phyloP scores from a whole-genome alignment of 2,329 filamentous ascomycete species.

The Dothideomycetes sp. region DNA sequence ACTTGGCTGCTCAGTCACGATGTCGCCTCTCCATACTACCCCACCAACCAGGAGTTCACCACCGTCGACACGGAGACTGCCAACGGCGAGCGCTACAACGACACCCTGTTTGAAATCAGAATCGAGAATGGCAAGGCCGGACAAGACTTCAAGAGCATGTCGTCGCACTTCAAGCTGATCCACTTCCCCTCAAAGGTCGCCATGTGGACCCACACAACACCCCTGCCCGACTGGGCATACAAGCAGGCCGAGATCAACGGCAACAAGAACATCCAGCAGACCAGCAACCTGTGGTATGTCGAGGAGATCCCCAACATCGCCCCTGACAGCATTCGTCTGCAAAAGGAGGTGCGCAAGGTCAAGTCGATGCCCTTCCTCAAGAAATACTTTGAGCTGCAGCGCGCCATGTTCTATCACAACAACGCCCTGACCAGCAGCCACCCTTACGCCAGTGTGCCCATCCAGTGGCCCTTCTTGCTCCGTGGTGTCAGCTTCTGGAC shows the following conservation, averaged over 20 bases:
- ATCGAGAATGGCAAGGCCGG: constrained; percentile 74
- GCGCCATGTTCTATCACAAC: constrained; percentile 99
- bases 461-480: constrained; percentile 96
- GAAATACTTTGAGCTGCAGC: constrained; percentile 94
- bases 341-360: constrained; percentile 65
- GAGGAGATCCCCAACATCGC: constrained; percentile 81
- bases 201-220: constrained; percentile 96
- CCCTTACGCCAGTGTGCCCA: constrained; percentile 87
- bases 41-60: constrained; percentile 98
- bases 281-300: constrained; percentile 88
- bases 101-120: constrained; percentile 85
- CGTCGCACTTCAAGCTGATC: constrained; percentile 90
- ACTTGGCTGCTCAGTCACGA: constrained; percentile 85
- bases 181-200: constrained; percentile 92
- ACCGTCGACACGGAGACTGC: constrained; percentile 65
- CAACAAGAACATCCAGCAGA: constrained; percentile 85
- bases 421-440: constrained; percentile 95
- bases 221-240: constrained; percentile 93
- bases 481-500: constrained; percentile 99
- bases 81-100: constrained; percentile 63
- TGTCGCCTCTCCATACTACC: constrained; percentile 89
- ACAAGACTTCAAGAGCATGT: constrained; percentile 81
- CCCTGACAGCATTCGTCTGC: constrained; percentile 58
- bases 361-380: constrained; percentile 78
- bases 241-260: constrained; percentile 99